Base-by-base conservation (phyloP, 371 early-diverging fungal genomes). In the Apophysomyces variabilis region DNA sequence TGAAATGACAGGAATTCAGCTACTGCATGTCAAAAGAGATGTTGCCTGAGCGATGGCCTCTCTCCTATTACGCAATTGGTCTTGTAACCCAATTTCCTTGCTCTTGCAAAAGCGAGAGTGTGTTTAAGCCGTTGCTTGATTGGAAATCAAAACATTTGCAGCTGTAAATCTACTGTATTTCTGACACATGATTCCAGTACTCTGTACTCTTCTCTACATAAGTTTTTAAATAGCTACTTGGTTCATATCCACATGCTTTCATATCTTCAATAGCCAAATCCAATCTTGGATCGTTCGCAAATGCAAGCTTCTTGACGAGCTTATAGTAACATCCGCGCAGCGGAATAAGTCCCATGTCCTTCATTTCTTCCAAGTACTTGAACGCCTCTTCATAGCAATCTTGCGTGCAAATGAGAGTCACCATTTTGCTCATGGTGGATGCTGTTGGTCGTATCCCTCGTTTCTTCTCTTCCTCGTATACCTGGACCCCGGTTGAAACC, bases 301-400 rank as follows among this genome's bases (percentile, higher is more conserved):
- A 67, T 0, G 91, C 89, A 26, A 92, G 80, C 59, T 83, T 85
- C 35, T 85, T 84, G 4, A 89, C 84, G 5, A 93, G 71, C 6
- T 73, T 74, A 36, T 85, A 82, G 64, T 91, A 91, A 14, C 84
- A 78, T 3, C 80, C 74, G 63, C 84, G 82, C 1, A 76, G 66
- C 0, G 93, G 93, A 18, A 83, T 75, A 66, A 88, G 78, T 38
- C 79, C 78, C 18, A 76, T 72, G 14, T 82, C 67, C 70, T 90
- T 90, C 89, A 91, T 90, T 45, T 88, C 78, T 72, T 92, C 92
- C 65, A 93, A 71, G 57, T 90, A 92, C 45, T 74, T 72, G 64
- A 93, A 93, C 8, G 91, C 92, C 26, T 87, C 90, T 70, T 92
- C 92, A 65, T 91, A 93, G 71, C 88, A 80, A 14, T 81, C 82